Percentiles rank a stretch among this genome's conserved stretches.
phyloP scores from a whole-genome alignment of 768 basidiomycete species.

The Nevesoporus exiguus region DNA sequence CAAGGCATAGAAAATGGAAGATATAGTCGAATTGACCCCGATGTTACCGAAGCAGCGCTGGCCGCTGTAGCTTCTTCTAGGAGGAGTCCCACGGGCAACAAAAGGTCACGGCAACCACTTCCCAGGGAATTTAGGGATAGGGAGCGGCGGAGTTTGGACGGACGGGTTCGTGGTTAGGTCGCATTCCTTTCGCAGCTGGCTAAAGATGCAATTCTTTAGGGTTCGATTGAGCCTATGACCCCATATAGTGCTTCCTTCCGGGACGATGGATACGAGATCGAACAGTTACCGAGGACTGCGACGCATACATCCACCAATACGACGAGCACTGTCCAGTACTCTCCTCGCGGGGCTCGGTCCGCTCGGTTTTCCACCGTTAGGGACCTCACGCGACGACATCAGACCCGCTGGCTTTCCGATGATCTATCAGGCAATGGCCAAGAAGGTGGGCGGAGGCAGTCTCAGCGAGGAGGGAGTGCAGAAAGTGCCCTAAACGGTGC shows the following conservation, averaged over 20 bases:
- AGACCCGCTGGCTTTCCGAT: constrained; percentile 53
- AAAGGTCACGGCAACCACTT: constrained; percentile 47
- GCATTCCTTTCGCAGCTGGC: neutral
- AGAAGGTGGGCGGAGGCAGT: constrained; percentile 48
- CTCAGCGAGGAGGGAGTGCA: constrained; percentile 61
- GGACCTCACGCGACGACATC: constrained; percentile 47
- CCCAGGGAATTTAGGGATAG: constrained; percentile 47
- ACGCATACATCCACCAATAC: constrained; percentile 20
- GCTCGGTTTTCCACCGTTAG: constrained; percentile 46
- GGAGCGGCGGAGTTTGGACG: constrained; percentile 38
- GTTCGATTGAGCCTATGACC: constrained; percentile 38
- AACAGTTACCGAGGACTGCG: constrained; percentile 24
- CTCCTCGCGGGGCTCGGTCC: constrained; percentile 30
- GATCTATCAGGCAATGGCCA: constrained; percentile 35
- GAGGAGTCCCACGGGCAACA: constrained; percentile 43
- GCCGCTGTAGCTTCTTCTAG: constrained; percentile 58
- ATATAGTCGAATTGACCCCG: constrained; percentile 24
- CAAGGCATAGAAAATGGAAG: constrained; percentile 24
- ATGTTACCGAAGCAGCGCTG: constrained; percentile 55
- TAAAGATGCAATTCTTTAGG: constrained; percentile 20
- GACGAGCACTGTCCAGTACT: constrained; percentile 23
- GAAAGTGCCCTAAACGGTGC: constrained; percentile 56
- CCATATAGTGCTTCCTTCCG: constrained; percentile 32
- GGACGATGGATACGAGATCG: constrained; percentile 20
- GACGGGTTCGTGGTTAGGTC: constrained; percentile 34